Conservation (phyloP, 768 basidiomycete species). For the Boletellus sp. region DNA sequence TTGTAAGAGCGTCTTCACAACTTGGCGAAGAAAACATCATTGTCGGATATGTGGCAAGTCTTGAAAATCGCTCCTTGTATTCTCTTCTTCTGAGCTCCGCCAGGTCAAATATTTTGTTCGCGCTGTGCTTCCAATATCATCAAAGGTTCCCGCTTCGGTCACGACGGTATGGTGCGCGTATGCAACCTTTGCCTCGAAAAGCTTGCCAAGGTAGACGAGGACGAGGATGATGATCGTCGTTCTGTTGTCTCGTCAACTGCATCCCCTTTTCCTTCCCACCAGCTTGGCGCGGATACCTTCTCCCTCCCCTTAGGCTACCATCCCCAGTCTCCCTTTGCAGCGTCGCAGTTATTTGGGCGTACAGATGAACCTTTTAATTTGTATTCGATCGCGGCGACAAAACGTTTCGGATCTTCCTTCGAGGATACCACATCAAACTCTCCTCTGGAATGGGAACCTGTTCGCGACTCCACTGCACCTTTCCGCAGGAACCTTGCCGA, state of each 20-base stretch:
- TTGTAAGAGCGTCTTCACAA: constrained; percentile 90
- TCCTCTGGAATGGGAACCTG: constrained; percentile 47
- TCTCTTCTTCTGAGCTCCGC: background rate
- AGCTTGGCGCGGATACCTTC: constrained; percentile 52
- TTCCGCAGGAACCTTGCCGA: constrained; percentile 73
- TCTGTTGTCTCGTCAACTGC: constrained; percentile 72
- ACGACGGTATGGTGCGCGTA: constrained; percentile 92
- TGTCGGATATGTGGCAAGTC: constrained; percentile 90
- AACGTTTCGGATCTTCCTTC: constrained; percentile 49
- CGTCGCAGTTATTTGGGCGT: constrained; percentile 78
- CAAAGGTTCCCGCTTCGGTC: constrained; percentile 88
- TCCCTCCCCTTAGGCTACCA: constrained; percentile 42
- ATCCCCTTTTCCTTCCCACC: constrained; percentile 74
- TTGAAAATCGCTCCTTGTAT: background rate
- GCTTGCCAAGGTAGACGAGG: constrained; percentile 80
- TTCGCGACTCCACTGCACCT: constrained; percentile 60
- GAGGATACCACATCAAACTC: constrained; percentile 53
- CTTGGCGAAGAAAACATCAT: constrained; percentile 95
- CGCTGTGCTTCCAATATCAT: constrained; percentile 96
- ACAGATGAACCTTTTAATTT: constrained; percentile 76
- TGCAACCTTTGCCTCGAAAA: constrained; percentile 96
- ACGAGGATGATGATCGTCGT: constrained; percentile 86
- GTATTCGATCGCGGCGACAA: constrained; percentile 79
- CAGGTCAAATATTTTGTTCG: constrained; percentile 96
- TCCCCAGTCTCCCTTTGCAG: constrained; percentile 84